Conservation (phyloP, 345 rosid species). For the Arabidopsis arenosa region DNA sequence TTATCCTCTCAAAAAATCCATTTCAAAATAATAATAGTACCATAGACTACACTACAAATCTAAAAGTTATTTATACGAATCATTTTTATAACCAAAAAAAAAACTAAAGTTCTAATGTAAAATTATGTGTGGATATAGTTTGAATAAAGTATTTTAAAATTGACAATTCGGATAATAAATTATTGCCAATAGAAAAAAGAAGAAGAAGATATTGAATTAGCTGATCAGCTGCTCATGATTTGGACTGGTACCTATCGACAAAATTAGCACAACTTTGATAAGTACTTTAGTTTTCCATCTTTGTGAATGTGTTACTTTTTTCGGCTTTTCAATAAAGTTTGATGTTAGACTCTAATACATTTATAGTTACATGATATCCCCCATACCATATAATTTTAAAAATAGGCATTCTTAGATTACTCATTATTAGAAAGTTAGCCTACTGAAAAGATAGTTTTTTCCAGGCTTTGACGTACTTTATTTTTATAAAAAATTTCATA, state of each 20-base stretch:
- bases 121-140: not conserved
- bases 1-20: not conserved
- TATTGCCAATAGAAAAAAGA: not conserved
- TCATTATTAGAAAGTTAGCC: constrained; percentile 11
- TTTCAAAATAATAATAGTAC: not conserved
- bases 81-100: not conserved
- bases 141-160: not conserved
- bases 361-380: constrained; percentile 28
- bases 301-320: constrained; percentile 36
- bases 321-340: constrained; percentile 44
- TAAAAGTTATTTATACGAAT: not conserved
- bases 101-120: constrained; percentile 8
- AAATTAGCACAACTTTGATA: constrained; percentile 37
- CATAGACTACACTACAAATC: not conserved
- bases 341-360: constrained; percentile 44
- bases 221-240: constrained; percentile 28
- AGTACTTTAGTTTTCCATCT: constrained; percentile 38
- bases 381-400: constrained; percentile 15
- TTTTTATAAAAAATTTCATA: not conserved
- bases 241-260: constrained; percentile 47
- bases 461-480: not conserved
- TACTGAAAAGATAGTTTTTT: not conserved
- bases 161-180: constrained; percentile 1
- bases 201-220: constrained; percentile 18
- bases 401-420: constrained; percentile 27